Base-by-base conservation (phyloP, 441 rosid genomes). In the Cnidoscolus chayamansa region DNA sequence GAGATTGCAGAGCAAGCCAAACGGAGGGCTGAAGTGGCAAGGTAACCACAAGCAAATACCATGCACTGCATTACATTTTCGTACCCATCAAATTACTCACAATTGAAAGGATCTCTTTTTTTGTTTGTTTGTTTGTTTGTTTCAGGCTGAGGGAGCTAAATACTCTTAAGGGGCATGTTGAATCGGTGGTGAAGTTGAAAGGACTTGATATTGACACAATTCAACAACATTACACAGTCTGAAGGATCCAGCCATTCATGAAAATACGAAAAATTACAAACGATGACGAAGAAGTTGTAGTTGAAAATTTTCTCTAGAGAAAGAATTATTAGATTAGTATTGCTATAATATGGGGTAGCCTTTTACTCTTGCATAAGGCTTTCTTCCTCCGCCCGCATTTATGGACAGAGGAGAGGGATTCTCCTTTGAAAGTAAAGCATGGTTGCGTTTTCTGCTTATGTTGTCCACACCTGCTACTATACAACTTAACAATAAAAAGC, bases 1-100 rank as follows among this genome's bases (percentile, higher is more conserved):
- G 94, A 91, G 84, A 88, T 91, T 1, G 97, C 97, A 2, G 98
- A 93, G 81, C 97, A 93, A 80, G 98, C 96, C 59, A 93, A 85
- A 81, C 81, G 97, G 3, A 81, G 98, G 32, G 98, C 98, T 63
- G 97, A 91, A 78, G 88, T 93, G 75, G 95, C 94, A 55, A 90
- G 93, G 97, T 92, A 81, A 81, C 61, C 30, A 3, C 45, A 59
- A 65, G 32, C 63, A 11, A 11, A 53, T 11, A 25, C 16, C 15
- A 17, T 45, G 9, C 25, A 15, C 8, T 13, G n/a, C 5, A 25
- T 25, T 25, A 25, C 25, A 25, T 25, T 25, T 25, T 25, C 25
- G 25, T 25, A 25, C 25, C 25, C 25, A 25, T 25, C 25, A 25
- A 25, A 25, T 25, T 35, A 35, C 43, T 67, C 2, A 62, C 17